Evolutionary conservation across 2,329 filamentous ascomycete species (phyloP).

Genomic region (Epichloe brachyelytri): DNA sequence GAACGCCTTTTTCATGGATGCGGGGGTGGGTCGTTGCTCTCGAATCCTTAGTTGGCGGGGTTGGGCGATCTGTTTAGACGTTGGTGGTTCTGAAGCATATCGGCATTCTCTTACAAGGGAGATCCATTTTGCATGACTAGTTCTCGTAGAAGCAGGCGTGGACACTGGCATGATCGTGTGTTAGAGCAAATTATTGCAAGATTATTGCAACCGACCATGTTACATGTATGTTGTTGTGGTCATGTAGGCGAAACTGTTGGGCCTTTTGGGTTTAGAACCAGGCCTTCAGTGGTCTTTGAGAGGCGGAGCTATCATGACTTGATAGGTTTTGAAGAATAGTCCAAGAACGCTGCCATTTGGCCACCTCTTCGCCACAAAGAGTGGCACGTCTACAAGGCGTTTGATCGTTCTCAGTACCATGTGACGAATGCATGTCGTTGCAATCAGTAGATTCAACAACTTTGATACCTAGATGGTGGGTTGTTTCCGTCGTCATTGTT

Average conservation of each 20-base stretch:
- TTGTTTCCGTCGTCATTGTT: background rate
- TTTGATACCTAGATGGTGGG: background rate
- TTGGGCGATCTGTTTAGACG: too few species aligned
- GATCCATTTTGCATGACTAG: too few species aligned
- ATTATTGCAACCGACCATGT: background rate
- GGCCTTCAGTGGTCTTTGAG: background rate
- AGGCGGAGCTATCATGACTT: background rate
- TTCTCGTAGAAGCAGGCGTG: too few species aligned
- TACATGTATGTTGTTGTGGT: background rate
- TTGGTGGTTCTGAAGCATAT: too few species aligned
- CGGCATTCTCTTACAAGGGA: too few species aligned
- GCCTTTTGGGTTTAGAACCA: background rate
- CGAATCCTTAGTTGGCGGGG: too few species aligned
- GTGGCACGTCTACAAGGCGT: background rate
- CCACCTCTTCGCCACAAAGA: background rate
- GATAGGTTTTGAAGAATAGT: background rate
- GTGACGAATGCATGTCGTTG: background rate
- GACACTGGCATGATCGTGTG: too few species aligned
- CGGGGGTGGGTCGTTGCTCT: background rate
- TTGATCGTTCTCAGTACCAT: background rate
- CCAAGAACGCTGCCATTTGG: background rate
- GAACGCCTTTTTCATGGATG: background rate
- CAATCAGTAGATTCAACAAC: background rate
- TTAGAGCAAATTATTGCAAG: background rate
- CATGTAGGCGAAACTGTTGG: background rate